Base-by-base conservation (phyloP, 495 filamentous ascomycete species). In the Rhypophila decipiens region DNA sequence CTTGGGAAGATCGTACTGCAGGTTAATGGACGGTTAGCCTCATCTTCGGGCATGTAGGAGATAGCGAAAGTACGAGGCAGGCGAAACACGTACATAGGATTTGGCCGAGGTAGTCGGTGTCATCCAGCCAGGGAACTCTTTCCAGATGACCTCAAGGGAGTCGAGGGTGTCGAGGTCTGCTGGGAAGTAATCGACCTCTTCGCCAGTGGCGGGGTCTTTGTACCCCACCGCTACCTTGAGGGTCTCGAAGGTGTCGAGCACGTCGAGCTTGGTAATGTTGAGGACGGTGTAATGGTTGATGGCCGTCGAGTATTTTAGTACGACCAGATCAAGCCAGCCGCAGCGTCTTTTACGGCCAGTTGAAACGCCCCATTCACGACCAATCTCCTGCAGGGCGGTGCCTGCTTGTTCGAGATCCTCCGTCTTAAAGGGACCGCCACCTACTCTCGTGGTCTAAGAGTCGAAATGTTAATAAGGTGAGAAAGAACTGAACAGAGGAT, bases 311-410 rank as follows among this genome's bases (percentile, higher is more conserved):
- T 90, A 88, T 55, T 87, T 84, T 47, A 87, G 64, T n/a, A 93
- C 72, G n/a, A 90, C 84, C 5, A 96, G 76, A 60, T 96, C 89
- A 33, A 95, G 76, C 88, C 87, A 95, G 22, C 90, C 90, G 60
- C 90, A 95, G 38, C 90, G 79, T 18, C 90, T 83, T 53, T 70
- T 79, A 44, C 90, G 80, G 48, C 90, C 90, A 19, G 90, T 95
- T 29, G 56, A 36, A 84, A 95, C 27, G 86, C 86, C 49, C 88
- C 89, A 62, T 82, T 83, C 68, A 49, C 65, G 52, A 52, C 50
- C 73, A 55, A 75, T 66, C 20, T 70, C 50, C 50, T 77, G 72
- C 5, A 77, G 65, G 42, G 71, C 70, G 12, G 24, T 55, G 36
- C 68, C 63, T 11, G 40, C 52, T 44, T 72, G 76, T 56, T 85